These are phyloP conservation scores for Acanthamoeba quina DNA, from an alignment of 208 protist species.

Conservation along the genomic window DNA sequence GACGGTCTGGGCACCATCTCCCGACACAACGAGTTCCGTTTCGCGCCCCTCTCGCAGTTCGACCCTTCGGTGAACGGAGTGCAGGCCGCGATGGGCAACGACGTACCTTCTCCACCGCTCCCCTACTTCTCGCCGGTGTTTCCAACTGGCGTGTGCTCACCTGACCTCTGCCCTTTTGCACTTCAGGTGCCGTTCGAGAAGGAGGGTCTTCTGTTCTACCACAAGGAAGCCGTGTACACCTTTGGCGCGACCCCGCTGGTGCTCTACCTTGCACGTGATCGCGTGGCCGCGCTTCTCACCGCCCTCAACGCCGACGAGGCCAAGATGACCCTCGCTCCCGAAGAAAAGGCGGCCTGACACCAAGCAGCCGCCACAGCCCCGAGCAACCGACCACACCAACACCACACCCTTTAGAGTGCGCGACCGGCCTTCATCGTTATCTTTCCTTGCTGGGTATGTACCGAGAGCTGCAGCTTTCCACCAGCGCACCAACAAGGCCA, in stretches of 20 bases:
- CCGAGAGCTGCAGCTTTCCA: too few relatives aligned
- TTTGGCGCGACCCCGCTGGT: slow-evolving; percentile 88
- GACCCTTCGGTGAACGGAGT: not conserved
- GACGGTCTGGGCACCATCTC: not conserved
- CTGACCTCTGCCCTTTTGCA: not conserved
- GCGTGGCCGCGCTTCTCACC: slow-evolving; percentile 84
- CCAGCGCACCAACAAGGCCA: too few relatives aligned
- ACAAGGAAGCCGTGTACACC: slow-evolving; percentile 79
- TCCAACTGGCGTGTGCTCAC: too few relatives aligned
- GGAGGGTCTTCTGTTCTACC: slow-evolving; percentile 81
- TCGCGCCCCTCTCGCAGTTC: slow-evolving; percentile 11
- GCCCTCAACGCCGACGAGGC: not conserved
- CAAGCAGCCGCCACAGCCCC: too few relatives aligned
- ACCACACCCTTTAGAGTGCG: too few relatives aligned
- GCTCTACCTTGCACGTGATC: slow-evolving; percentile 92
- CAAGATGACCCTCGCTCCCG: not conserved
- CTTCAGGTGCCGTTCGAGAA: slow-evolving; percentile 35
- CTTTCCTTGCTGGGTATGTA: too few relatives aligned
- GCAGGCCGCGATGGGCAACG: slow-evolving; percentile 25
- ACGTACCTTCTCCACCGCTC: not conserved
- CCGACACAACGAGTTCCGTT: slow-evolving; percentile 40
- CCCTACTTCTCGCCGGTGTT: not conserved
- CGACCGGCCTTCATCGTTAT: too few relatives aligned
- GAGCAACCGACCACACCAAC: too few relatives aligned
- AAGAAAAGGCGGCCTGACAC: not conserved